phyloP scores from a whole-genome alignment of 495 filamentous ascomycete genomes.

The Pyrenopolyporus hunteri region DNA sequence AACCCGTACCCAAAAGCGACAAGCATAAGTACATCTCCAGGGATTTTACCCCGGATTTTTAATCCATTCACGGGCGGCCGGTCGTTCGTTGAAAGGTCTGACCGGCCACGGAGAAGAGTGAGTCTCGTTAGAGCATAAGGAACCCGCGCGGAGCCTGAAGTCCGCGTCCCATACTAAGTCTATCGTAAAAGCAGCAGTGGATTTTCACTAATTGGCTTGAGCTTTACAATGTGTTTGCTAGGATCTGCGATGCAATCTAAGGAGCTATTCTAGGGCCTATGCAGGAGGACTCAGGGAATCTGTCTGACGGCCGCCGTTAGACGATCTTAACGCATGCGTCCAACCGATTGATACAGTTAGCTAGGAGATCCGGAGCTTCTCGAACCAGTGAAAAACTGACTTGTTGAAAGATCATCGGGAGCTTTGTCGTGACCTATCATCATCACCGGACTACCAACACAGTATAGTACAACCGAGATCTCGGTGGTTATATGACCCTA shows the following conservation, averaged over 20 bases:
- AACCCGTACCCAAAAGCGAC: constrained; percentile 36
- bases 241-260: constrained; percentile 10
- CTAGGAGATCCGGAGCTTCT: background rate
- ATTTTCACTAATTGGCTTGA: background rate
- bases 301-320: background rate
- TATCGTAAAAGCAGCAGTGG: constrained; percentile 18
- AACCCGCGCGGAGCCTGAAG: background rate
- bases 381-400: background rate
- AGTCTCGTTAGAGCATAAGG: background rate
- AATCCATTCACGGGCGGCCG: constrained; percentile 3
- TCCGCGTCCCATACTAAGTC: background rate
- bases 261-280: constrained; percentile 1
- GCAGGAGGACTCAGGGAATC: constrained; percentile 5
- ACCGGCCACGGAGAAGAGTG: background rate
- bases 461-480: background rate
- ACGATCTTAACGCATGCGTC: constrained; percentile 3
- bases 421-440: background rate
- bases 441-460: background rate
- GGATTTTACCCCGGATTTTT: constrained; percentile 38
- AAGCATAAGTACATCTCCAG: constrained; percentile 23
- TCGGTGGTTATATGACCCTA: background rate
- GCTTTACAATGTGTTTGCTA: constrained; percentile 28
- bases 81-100: constrained; percentile 8
- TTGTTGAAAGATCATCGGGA: background rate
- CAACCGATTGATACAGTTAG: background rate